These are phyloP conservation scores for Backusella tarrabulga DNA, from an alignment of 192 early-diverging fungal genomes.

Conservation along the genomic window DNA sequence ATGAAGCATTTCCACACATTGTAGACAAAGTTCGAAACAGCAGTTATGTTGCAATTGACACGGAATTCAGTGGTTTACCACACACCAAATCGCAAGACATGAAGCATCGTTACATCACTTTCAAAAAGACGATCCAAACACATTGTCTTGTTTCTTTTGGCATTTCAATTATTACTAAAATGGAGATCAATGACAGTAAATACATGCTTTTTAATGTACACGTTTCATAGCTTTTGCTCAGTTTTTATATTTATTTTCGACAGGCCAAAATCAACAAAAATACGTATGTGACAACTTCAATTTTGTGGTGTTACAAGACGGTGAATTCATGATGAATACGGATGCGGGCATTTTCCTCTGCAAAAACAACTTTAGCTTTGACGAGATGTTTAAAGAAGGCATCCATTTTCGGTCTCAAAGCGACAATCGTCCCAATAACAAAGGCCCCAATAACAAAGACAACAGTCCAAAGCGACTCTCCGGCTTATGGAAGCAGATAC, in stretches of 20 bases:
- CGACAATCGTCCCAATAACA: background rate
- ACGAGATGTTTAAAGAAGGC: slow-evolving; percentile 71
- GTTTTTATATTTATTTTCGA: background rate
- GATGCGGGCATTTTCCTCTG: slow-evolving; percentile 77
- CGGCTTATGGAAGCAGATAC: background rate
- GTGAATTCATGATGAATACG: slow-evolving; percentile 62
- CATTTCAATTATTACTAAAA: slow-evolving; percentile 60
- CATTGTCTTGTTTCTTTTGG: slow-evolving; percentile 89
- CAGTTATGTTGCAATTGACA: slow-evolving; percentile 82
- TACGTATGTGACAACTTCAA: slow-evolving; percentile 59
- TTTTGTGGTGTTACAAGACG: slow-evolving; percentile 11
- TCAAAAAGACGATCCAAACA: slow-evolving; percentile 65
- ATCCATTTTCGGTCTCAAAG: slow-evolving; percentile 74
- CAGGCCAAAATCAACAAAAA: background rate
- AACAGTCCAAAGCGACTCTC: background rate
- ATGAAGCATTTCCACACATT: slow-evolving; percentile 43
- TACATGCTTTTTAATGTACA: background rate
- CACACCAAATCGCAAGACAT: slow-evolving; percentile 59
- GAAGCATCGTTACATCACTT: slow-evolving; percentile 75
- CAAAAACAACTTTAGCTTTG: slow-evolving; percentile 87
- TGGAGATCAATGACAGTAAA: background rate
- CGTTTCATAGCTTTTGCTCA: background rate
- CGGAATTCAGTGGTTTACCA: slow-evolving; percentile 89
- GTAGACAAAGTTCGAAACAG: slow-evolving; percentile 48
- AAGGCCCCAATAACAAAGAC: background rate